Evolutionary conservation across 108 stramenopile genomes (phyloP), one percentile per base, ranked within the genome.

Genomic region (Cyclostephanos invisitatus): DNA sequence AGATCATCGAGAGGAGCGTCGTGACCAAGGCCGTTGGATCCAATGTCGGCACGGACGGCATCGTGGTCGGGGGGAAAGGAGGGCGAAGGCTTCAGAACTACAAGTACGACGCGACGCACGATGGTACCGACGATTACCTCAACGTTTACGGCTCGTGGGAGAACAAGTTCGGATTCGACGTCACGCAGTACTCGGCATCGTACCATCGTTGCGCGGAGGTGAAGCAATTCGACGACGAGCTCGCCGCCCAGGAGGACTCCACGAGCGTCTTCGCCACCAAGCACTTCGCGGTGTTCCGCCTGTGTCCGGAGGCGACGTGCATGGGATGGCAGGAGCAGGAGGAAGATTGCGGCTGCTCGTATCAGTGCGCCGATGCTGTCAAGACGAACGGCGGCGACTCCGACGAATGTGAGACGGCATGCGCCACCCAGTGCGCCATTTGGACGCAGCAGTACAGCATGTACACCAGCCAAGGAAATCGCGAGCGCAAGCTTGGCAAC

Each of bases 231-330:
- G 75, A 76, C 44, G 76, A 82, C 27, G 80, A 81, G 25, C 54
- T 82, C 4, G 84, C 84, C 62, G 78, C 75, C 21, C 59, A 60
- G 28, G 85, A 87, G 24, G 67, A 81, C 27, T 51, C 81, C 10
- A 44, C 67, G 1, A 68, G 78, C 29, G 89, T 91, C 49, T 77
- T 92, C 51, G 67, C 63, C 57, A 84, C 83, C 53, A 65, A 91
- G 54, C 87, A 86, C 51, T 95, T 91, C 64, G 91, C 91, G 38
- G 81, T 89, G 17, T 85, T 95, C 53, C 90, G 94, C 9, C 83
- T 95, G 50, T 95, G 94, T 69, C 88, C 90, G 49, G 63, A 76
- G 38, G 66, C 68, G 22, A 76, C 81, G 2, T 95, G 94, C 64
- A 81, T 67, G 62, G 57, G 64, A 18, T 42, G 54, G 53, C 55